A percentile compares a stretch with the other conserved stretches of the same genome.
phyloP scores from a whole-genome alignment of 2,329 filamentous ascomycete species.

The Thermochaetoides dissita region DNA sequence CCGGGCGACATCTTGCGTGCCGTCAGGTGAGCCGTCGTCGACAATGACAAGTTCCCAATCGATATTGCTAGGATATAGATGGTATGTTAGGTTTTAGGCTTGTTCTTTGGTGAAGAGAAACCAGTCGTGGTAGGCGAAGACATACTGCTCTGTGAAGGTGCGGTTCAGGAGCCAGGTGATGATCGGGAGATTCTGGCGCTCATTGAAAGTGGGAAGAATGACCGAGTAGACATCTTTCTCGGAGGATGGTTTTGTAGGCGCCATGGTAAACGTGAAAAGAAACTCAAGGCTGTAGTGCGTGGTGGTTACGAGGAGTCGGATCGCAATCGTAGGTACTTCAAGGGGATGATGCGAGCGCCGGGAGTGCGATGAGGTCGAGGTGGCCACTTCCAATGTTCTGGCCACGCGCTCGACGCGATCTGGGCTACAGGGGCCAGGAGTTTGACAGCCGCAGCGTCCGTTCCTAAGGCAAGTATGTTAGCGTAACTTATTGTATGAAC shows the following conservation, averaged over 20 bases:
- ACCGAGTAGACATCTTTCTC: constrained; percentile 76
- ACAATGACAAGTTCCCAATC: constrained; percentile 97
- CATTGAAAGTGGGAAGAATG: constrained; percentile 96
- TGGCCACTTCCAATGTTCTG: background rate
- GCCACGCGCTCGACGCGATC: no score
- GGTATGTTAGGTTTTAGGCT: no score
- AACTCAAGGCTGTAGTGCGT: background rate
- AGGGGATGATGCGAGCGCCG: no score
- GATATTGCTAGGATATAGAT: constrained; percentile 49
- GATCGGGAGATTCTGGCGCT: constrained; percentile 92
- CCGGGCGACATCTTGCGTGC: constrained; percentile 77
- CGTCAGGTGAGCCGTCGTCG: constrained; percentile 94
- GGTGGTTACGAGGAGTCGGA: background rate
- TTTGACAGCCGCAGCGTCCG: no score
- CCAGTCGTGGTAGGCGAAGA: constrained; percentile 5
- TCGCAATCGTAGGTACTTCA: no score
- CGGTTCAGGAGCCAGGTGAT: constrained; percentile 87
- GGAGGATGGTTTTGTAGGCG: constrained; percentile 24
- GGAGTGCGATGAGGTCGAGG: constrained; percentile 1
- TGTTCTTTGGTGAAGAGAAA: background rate
- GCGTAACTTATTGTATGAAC: no score
- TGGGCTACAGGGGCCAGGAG: no score
- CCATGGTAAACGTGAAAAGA: constrained; percentile 26
- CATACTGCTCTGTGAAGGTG: constrained; percentile 79
- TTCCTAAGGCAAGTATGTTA: no score